Evolutionary conservation across 441 rosid genomes (phyloP).

Genomic region (Croton setiger): DNA sequence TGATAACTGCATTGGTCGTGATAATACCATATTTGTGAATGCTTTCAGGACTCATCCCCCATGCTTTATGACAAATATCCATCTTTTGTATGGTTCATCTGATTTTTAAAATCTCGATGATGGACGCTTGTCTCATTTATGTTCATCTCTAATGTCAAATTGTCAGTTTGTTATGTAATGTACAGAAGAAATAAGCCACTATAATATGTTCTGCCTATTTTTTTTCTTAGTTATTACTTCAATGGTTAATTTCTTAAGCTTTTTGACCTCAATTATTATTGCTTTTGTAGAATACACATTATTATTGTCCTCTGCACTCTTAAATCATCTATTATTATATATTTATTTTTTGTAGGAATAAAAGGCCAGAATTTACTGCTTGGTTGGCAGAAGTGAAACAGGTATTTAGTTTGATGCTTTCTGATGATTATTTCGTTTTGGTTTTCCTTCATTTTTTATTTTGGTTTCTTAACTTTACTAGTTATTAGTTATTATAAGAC

Average conservation of each 20-base stretch:
- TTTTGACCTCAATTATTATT: not conserved
- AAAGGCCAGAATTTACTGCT: conserved; percentile 98
- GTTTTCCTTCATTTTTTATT: not conserved
- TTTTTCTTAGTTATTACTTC: not conserved
- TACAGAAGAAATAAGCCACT: not conserved
- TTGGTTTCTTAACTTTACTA: not conserved
- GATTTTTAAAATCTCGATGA: not conserved
- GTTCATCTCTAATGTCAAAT: not conserved
- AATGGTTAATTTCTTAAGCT: not conserved
- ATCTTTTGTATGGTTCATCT: not conserved
- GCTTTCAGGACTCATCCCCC: not conserved
- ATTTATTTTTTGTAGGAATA: conserved; percentile 52
- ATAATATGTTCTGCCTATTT: not conserved
- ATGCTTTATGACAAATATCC: not conserved
- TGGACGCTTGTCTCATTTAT: not conserved
- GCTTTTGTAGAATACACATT: not conserved
- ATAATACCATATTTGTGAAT: not conserved
- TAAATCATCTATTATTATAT: not conserved
- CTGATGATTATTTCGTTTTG: not conserved
- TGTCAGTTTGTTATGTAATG: not conserved
- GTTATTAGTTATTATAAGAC: not conserved
- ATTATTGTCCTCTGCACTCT: not conserved
- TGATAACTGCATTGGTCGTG: not conserved
- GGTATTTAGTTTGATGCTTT: conserved; percentile 33
- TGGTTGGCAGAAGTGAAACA: conserved; percentile 91